Base-by-base conservation (phyloP, 1,139 yeast species). In the Casaregolazyma lundiana region DNA sequence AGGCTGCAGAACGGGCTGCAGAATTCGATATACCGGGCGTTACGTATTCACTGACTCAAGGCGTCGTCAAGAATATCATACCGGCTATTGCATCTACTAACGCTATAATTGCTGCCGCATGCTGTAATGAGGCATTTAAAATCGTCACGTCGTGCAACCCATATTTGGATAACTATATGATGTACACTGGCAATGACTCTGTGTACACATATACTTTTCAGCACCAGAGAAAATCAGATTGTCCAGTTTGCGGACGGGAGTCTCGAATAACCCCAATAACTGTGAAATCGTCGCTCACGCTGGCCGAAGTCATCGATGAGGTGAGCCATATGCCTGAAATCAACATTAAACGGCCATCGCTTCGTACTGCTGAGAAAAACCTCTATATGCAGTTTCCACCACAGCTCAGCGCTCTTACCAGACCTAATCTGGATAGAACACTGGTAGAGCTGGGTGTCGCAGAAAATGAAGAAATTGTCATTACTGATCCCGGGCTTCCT, bases 21-120 rank as follows among this genome's bases (percentile, higher is more conserved):
- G 65, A 73, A 50, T 88, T 81, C 61, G 74, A 76, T 4, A 92
- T 92, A 41, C 48, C 61, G 1, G 92, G 94, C 0, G 87, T 92
- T 13, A 84, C 94, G 0, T 75, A 77, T 51, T 70, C 75, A 44
- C 72, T 85, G 46, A 82, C 95, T 0, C 74, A 87, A 48, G 97
- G 97, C 0, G 95, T 92, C 40, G 89, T 89, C 43, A 92, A 92
- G 65, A 84, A 84, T 58, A 89, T 92, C 53, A 84, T 92, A 19
- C 98, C 98, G 0, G 92, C 97, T 1, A 86, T 90, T 47, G 96
- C 97, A 0, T 84, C 96, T 1, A 90, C 97, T 0, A 92, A 92
- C 63, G 96, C 97, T 2, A 76, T 92, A 30, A 79, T 92, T 38
- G 96, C 97, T 2, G 96, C 96, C 0, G 76, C 89, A 11, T 87